Base-by-base conservation (phyloP, 2,329 filamentous ascomycete species). In the Aspergillus brasiliensis region DNA sequence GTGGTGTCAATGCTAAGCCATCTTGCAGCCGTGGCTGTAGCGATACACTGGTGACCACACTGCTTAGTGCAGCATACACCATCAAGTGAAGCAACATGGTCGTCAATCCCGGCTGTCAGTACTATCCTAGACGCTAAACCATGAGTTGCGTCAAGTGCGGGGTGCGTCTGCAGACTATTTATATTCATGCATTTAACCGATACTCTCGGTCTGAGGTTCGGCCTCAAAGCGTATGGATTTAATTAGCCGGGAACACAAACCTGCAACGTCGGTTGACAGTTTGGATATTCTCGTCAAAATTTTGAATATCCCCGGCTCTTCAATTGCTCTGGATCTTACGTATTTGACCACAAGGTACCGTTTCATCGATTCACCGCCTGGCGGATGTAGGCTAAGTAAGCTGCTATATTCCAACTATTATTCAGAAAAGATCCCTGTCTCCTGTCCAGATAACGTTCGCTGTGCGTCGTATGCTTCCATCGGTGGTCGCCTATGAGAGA, bases 1-100 rank as follows among this genome's bases (percentile, higher is more conserved):
- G 71, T 23, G 70, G 71, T 13, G 69, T 73, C 5, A 52, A 56
- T 6, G 70, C 71, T 7, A 71, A 48, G 3, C 69, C 67, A 67
- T 73, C 61, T 3, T 69, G 38, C 23, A 64, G 37, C 13, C 62
- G 62, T 8, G 62, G 19, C 1, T 56, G 56, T 17, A 65, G 51
- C 8, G 37, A 46, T 15, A 27, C 8, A 31, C 25, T 31, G 25
- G 46, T 11, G 10, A 19, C 46, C 7, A 17, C 23, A 49, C 46
- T 31, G 46, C 46, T 10, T 2, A 49, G 13, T 28, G 25, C 8
- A 19, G 46, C 25, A 31, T 28, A 49, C 5, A 31, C 5, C 5
- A 3, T 17, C 7, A 28, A 11, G 27, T 31, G 46, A 19, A 28
- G 25, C 8, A 49, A 17, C 46, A 28, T 31, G 5, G 13, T 34